A percentile compares a stretch with the other conserved stretches of the same genome.
These are phyloP conservation scores for Russula sp. DNA, from an alignment of 768 basidiomycete genomes.

Conservation along the genomic window DNA sequence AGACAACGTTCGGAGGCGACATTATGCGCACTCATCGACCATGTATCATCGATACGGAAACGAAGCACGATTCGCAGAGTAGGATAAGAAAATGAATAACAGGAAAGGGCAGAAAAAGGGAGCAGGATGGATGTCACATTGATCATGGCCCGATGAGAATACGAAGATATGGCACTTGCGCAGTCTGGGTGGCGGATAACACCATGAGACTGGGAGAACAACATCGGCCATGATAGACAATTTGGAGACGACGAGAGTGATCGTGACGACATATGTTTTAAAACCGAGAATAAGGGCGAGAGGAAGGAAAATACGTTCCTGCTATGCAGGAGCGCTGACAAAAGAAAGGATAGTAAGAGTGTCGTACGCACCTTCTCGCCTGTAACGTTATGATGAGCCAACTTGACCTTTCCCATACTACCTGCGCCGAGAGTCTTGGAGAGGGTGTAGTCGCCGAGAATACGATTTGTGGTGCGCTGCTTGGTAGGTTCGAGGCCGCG, in stretches of 20 bases:
- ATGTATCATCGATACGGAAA: neutral
- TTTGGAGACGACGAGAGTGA: neutral
- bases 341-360: conserved; percentile 67
- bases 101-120: neutral
- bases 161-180: neutral
- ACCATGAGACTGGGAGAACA: neutral
- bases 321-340: conserved; percentile 40
- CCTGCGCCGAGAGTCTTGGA: conserved; percentile 97
- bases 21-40: neutral
- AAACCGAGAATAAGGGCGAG: neutral
- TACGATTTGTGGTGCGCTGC: conserved; percentile 44
- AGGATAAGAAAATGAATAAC: neutral
- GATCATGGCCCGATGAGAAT: conserved; percentile 8
- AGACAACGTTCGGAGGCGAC: neutral
- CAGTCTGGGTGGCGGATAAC: neutral
- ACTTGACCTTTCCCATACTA: conserved; percentile 99
- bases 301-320: neutral
- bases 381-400: conserved; percentile 83
- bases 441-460: conserved; percentile 92
- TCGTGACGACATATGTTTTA: neutral
- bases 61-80: neutral
- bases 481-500: conserved; percentile 33
- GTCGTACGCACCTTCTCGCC: conserved; percentile 77
- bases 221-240: neutral
- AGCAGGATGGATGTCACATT: neutral